These are phyloP conservation scores for Cucurbita maxima DNA, from an alignment of 306 rosid species.

Conservation along the genomic window DNA sequence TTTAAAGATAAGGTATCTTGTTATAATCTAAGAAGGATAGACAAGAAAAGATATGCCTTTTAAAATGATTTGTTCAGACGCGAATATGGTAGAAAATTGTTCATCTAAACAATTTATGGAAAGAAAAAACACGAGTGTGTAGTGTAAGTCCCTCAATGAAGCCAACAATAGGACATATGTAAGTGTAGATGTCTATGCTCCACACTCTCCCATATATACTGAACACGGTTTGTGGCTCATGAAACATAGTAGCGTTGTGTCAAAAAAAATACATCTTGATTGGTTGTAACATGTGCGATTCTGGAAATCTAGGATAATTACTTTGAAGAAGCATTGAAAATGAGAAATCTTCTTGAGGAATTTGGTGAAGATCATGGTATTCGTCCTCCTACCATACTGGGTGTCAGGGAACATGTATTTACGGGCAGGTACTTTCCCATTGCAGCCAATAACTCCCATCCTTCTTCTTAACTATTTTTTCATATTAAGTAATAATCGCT, in stretches of 20 bases:
- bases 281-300: neutral
- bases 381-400: conserved; percentile 70
- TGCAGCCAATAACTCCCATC: neutral
- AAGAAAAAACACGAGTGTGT: too few relatives aligned
- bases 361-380: conserved; percentile 40
- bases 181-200: neutral
- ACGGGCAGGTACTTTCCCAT: conserved; percentile 55
- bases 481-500: neutral
- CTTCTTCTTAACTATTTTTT: neutral
- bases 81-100: too few relatives aligned
- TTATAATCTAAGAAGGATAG: neutral
- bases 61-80: neutral
- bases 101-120: too few relatives aligned
- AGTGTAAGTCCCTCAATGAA: neutral
- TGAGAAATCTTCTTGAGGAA: conserved; percentile 70
- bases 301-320: conserved; percentile 39
- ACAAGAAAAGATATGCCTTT: neutral
- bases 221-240: neutral
- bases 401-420: conserved; percentile 80
- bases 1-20: neutral
- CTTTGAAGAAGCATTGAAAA: conserved; percentile 88
- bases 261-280: neutral
- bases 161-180: neutral
- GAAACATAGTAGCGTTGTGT: neutral
- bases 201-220: neutral